These are phyloP conservation scores for Rosa chinensis DNA, from an alignment of 306 rosid species.

Conservation along the genomic window DNA sequence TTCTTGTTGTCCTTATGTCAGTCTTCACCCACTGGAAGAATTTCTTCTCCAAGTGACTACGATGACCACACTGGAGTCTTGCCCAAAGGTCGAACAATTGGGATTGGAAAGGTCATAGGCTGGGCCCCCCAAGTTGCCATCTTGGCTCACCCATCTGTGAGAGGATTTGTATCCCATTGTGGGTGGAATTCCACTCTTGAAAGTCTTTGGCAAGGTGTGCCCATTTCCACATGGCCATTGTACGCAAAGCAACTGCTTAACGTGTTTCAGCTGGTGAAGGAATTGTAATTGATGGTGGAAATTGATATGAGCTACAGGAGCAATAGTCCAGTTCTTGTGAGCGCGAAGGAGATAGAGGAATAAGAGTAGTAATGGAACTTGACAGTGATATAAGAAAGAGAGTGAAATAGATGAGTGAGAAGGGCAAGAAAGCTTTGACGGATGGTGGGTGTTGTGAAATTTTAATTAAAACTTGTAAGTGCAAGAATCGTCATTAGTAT, in stretches of 20 bases:
- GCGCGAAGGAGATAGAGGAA: slow-evolving; percentile 15
- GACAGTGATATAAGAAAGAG: slow-evolving; percentile 1
- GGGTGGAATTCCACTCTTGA: slow-evolving; percentile 31
- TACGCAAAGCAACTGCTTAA: no score
- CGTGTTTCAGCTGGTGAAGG: slow-evolving; percentile 7
- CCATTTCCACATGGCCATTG: no score
- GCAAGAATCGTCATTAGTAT: no score
- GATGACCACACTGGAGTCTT: not conserved
- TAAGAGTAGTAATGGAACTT: slow-evolving; percentile 20
- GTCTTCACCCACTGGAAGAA: not conserved
- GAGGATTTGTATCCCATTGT: slow-evolving; percentile 28
- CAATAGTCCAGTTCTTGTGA: not conserved
- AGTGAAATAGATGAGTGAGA: slow-evolving; percentile 11
- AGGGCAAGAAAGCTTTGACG: not conserved
- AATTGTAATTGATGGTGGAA: slow-evolving; percentile 16
- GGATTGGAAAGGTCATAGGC: slow-evolving; percentile 20
- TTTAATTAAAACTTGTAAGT: no score
- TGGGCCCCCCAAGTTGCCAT: slow-evolving; percentile 33
- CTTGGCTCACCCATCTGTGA: slow-evolving; percentile 16
- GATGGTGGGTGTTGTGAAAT: not conserved
- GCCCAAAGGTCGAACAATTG: slow-evolving; percentile 9
- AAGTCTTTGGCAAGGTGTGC: slow-evolving; percentile 22
- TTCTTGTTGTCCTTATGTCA: slow-evolving; percentile 29
- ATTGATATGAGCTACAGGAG: slow-evolving; percentile 15
- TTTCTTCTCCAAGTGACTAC: not conserved